Evolutionary conservation across 108 stramenopile genomes (phyloP).

Genomic region (Conticribra guillardii): DNA sequence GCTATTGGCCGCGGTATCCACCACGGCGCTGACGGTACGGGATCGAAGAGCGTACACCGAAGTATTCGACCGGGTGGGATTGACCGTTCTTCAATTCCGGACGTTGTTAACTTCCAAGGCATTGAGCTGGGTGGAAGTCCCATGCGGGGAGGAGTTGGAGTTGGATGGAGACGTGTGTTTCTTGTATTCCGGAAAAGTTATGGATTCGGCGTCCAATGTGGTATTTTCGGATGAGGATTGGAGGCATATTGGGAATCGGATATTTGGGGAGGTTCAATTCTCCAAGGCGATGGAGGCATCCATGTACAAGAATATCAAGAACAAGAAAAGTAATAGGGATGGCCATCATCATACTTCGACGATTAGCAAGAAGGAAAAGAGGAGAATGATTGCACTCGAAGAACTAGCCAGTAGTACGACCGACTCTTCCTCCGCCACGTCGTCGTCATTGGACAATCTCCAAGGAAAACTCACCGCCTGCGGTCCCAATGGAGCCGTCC

Average conservation of each 20-base stretch:
- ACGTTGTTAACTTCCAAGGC: slow-evolving; percentile 37
- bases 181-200: slow-evolving; percentile 40
- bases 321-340: slow-evolving; percentile 16
- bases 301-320: slow-evolving; percentile 26
- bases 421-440: background rate
- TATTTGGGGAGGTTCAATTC: slow-evolving; percentile 46
- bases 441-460: background rate
- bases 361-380: slow-evolving; percentile 1
- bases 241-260: slow-evolving; percentile 25
- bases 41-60: slow-evolving; percentile 41
- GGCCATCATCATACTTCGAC: too few relatives aligned
- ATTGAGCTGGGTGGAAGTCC: slow-evolving; percentile 39
- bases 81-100: slow-evolving; percentile 49
- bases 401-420: background rate
- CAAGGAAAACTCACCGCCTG: background rate
- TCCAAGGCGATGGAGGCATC: slow-evolving; percentile 35
- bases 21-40: slow-evolving; percentile 25
- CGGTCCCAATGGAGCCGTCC: slow-evolving; percentile 35
- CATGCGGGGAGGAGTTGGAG: slow-evolving; percentile 15
- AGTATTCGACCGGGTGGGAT: slow-evolving; percentile 32
- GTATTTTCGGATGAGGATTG: background rate
- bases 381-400: background rate
- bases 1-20: slow-evolving; percentile 15
- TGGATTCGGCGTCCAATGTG: background rate
- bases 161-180: slow-evolving; percentile 43